Evolutionary conservation across 164 flowering plant genomes (phyloP), one percentile per base, ranked within the genome.

Genomic region (Stephania cephalantha): DNA sequence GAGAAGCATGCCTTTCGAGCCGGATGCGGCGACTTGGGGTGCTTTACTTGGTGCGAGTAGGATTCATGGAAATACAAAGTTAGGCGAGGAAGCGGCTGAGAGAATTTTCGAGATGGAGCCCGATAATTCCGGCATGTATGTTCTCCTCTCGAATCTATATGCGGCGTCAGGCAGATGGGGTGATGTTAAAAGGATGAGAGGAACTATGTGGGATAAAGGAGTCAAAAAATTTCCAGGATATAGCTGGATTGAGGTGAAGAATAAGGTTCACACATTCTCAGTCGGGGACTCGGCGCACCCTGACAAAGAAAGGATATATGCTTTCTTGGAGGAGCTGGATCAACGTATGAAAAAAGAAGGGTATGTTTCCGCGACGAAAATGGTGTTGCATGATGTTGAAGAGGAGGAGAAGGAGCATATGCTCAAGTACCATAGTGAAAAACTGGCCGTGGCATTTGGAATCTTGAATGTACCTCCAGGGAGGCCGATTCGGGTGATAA

Each of bases 1-100:
- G 90, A 85, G 70, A 69, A 82, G 74, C 58, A 89, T 93, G 94
- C 94, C 97, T 64, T 85, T 87, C 48, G 88, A 87, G 73, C 97
- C 97, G 25, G 97, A 91, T 85, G 92, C 90, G 61, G 92, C 96
- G 69, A 88, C 93, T 79, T 93, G 98, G 98, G 98, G 95, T 64
- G 95, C 97, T 79, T 80, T 93, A 72, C 93, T 90, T 11, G 97
- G 97, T 76, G 99, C 99, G 44, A 87, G 97, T 84, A 83, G 95
- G 80, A 85, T 91, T 53, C 93, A 95, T 78, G 95, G 97, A 12
- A 88, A 93, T 74, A 86, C 93, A 4, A 87, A 85, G 75, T 78
- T 93, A 70, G 99, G 88, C 48, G 97, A 95, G 80, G 87, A 84
- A 81, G 97, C 99, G 67, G 97, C 99, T 12, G 74, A 88, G 81